Evolutionary conservation across 441 rosid species (phyloP), one percentile per base, ranked within the genome.

Genomic region (Viola pubescens): DNA sequence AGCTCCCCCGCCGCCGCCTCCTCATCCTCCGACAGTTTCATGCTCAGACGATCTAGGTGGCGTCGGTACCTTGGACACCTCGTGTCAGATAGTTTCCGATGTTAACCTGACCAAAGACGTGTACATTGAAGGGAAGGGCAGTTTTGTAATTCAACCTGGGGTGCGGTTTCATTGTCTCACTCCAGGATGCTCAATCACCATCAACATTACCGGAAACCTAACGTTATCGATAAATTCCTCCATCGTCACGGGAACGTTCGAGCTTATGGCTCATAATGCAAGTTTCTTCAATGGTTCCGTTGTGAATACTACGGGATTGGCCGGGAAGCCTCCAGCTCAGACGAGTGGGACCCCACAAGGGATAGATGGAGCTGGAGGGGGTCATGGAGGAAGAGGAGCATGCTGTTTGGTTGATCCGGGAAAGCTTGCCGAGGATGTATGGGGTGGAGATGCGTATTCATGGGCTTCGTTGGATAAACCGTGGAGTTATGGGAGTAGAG

Each of bases 401-500:
- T 73, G 79, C 50, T 92, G 97, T 71, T 78, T 80, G 76, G 78
- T 83, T 19, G 96, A 87, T 60, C 61, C 82, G 58, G 73, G 58
- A 37, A 84, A 83, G 85, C 80, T 87, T 59, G 87, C 97, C 6
- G 97, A 86, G 80, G 97, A 92, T 65, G 91, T 87, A 6, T 89
- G 98, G 97, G 98, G 98, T 54, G 98, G 98, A 60, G 98, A 92
- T 68, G 88, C 94, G 1, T 89, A 92, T 61, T 84, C 98, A 0
- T 92, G 98, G 98, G 82, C 91, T 4, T 71, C 82, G 10, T 67
- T 92, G 77, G 81, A 85, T 69, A 65, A 34, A 51, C 98, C 98
- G 1, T 66, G 67, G 62, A 87, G 98, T 73, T 84, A 71, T 65
- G 98, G 97, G 58, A 92, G 98, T 63, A 77, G 72, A 61, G 98